These are phyloP conservation scores for Coniochaeta sp. DNA, from an alignment of 2,329 filamentous ascomycete species.

Conservation along the genomic window DNA sequence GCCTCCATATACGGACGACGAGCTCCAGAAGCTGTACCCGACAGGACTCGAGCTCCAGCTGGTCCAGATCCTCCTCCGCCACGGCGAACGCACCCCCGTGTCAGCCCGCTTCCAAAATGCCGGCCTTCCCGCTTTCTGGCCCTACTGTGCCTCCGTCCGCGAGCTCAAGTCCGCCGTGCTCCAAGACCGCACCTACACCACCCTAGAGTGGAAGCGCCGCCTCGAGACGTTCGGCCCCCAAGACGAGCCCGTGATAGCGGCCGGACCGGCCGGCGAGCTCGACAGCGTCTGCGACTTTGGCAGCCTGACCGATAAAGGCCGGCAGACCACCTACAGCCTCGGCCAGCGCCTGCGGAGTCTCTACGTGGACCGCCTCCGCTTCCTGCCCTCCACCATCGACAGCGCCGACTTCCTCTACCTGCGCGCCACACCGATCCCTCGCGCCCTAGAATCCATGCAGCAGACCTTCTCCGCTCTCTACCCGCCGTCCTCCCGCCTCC, in stretches of 20 bases:
- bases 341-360: conserved; percentile 61
- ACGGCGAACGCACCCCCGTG: conserved; percentile 79
- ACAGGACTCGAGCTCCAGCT: conserved; percentile 71
- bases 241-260: conserved; percentile 63
- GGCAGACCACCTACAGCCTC: conserved; percentile 63
- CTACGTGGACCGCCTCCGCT: conserved; percentile 68
- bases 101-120: conserved; percentile 81
- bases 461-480: conserved; percentile 71
- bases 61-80: conserved; percentile 79
- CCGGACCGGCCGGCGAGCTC: conserved; percentile 61
- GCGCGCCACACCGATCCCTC: conserved; percentile 65
- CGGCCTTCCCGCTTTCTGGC: conserved; percentile 67
- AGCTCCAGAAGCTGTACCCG: conserved; percentile 78
- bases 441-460: conserved; percentile 71
- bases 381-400: conserved; percentile 53
- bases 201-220: conserved; percentile 58
- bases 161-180: conserved; percentile 54
- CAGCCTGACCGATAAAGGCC: conserved; percentile 69
- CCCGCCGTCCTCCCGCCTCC: conserved; percentile 38
- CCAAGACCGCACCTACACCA: conserved; percentile 33
- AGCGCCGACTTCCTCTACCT: conserved; percentile 59
- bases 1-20: conserved; percentile 69
- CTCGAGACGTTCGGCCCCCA: conserved; percentile 74
- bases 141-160: conserved; percentile 76
- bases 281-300: conserved; percentile 76